Percentiles rank a stretch among this genome's conserved stretches.
phyloP scores from a whole-genome alignment of 108 stramenopile genomes.

The Skeletonema marinoi region DNA sequence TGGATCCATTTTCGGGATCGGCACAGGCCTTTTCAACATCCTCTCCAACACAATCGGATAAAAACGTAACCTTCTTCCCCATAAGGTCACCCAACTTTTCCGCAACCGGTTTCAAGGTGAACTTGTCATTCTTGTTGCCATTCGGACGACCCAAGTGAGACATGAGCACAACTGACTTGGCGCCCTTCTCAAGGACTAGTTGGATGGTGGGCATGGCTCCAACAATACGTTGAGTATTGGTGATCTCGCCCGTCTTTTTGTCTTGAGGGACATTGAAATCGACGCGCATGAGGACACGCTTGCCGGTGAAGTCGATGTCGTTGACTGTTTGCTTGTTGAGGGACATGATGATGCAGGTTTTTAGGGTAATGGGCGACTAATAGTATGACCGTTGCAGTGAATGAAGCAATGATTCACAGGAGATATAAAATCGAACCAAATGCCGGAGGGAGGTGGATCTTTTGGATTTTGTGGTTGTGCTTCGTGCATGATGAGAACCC shows the following conservation, averaged over 20 bases:
- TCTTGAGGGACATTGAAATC: conserved; percentile 5
- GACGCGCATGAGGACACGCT: conserved; percentile 16
- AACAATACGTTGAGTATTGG: conserved; percentile 26
- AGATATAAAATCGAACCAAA: too few relatives aligned
- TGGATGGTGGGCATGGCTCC: conserved; percentile 28
- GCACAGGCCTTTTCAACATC: conserved; percentile 20
- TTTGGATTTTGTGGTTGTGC: too few relatives aligned
- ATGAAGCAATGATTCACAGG: too few relatives aligned
- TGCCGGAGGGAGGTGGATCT: too few relatives aligned
- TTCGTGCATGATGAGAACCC: too few relatives aligned
- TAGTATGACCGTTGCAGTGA: too few relatives aligned
- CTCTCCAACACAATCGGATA: conserved; percentile 16
- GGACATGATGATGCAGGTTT: not conserved
- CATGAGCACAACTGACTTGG: conserved; percentile 31
- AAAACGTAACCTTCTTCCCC: conserved; percentile 48
- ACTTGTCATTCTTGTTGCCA: conserved; percentile 21
- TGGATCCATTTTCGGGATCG: conserved; percentile 13
- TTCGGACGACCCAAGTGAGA: conserved; percentile 27
- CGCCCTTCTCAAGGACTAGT: conserved; percentile 10
- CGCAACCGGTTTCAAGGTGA: conserved; percentile 66
- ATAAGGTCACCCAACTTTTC: conserved; percentile 61
- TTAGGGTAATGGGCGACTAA: too few relatives aligned
- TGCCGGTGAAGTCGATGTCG: conserved; percentile 12
- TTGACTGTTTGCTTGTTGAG: conserved; percentile 16
- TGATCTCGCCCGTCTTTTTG: not conserved